Conservation (phyloP, 371 early-diverging fungal species). For the Syncephalis plumigaleata region DNA sequence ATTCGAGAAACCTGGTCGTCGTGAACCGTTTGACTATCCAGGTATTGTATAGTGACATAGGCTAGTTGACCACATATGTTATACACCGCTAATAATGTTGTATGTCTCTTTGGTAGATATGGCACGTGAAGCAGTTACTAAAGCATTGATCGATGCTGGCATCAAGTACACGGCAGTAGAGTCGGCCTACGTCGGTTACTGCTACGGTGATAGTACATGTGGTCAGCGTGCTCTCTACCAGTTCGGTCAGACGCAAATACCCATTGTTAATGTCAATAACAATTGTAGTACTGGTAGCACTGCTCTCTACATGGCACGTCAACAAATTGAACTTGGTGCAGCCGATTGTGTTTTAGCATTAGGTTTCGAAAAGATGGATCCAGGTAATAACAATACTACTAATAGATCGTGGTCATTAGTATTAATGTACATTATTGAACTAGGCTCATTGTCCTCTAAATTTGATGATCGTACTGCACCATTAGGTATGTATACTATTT, state of each 20-base stretch:
- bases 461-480: constrained; percentile 49
- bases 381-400: constrained; percentile 12
- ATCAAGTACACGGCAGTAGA: constrained; percentile 40
- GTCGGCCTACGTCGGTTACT: constrained; percentile 35
- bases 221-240: constrained; percentile 43
- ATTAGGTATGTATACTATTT: constrained; percentile 14
- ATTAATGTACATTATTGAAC: too few species aligned
- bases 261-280: constrained; percentile 58
- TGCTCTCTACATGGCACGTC: constrained; percentile 52
- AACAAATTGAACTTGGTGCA: constrained; percentile 38
- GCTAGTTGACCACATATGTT: not conserved
- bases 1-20: constrained; percentile 11
- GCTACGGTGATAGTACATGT: constrained; percentile 47
- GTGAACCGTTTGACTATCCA: constrained; percentile 34
- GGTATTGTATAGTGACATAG: constrained; percentile 13
- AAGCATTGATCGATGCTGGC: constrained; percentile 52
- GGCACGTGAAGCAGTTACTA: constrained; percentile 50
- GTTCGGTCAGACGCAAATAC: constrained; percentile 17
- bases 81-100: not conserved
- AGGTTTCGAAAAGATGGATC: constrained; percentile 63
- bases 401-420: too few species aligned
- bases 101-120: constrained; percentile 22
- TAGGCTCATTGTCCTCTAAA: constrained; percentile 30
- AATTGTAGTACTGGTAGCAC: constrained; percentile 66
- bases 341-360: constrained; percentile 60